Evolutionary conservation across 768 basidiomycete species (phyloP), one percentile per base, ranked within the genome.

Genomic region (Leccinum arenicola): DNA sequence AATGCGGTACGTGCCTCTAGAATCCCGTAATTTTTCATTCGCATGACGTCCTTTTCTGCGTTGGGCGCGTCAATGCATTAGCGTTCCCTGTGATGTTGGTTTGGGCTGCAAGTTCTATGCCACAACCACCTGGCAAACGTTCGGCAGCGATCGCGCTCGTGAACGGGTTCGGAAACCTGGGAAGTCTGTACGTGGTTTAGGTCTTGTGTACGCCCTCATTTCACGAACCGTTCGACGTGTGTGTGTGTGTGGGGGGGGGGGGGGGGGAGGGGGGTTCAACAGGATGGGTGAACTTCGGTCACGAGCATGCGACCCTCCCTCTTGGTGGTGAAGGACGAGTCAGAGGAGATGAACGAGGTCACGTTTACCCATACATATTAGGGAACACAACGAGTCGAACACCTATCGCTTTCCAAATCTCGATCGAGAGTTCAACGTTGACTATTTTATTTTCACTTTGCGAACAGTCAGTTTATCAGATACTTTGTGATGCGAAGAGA

Each of bases 101-200:
- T 2, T 87, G 87, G 87, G 84, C 86, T 7, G 80, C 84, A 0
- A 87, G 84, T 62, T 75, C 80, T 0, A 70, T 87, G 40, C 81
- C 85, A 4, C 77, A 85, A 2, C 86, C 86, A 33, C 86, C 85
- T 17, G 78, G 82, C 2, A 70, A 70, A 50, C 71, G 78, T 12
- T 66, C 81, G 0, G 86, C 80, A 4, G 84, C 83, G 1, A 85
- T 87, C 35, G 86, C 80, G 1, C 76, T 88, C 48, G 84, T 85
- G 4, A 86, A 85, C 59, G 86, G 85, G 2, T 66, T 77, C n/a
- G 84, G 82, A 23, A 84, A 83, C 61, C 65, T 86, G 3, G 84
- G 85, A 10, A 82, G 78, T 61, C 54, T 87, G 85, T 86, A 66
- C 23, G 81, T 75, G 8, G 2, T 11, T 43, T 43, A 10, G 4